Conservation (phyloP, 371 early-diverging fungal species). For the Mucor plumbeus region DNA sequence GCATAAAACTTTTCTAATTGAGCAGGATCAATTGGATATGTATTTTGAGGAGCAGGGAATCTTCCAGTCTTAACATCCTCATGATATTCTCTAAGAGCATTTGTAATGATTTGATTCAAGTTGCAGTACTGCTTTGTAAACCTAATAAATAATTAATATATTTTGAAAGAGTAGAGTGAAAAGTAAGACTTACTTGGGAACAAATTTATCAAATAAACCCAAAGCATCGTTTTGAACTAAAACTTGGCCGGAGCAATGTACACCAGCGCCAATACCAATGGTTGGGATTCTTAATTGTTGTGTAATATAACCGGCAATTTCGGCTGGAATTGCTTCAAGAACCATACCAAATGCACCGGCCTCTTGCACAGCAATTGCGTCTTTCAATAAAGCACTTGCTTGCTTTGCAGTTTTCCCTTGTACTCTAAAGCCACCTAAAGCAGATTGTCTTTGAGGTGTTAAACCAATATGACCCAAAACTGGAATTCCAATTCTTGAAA, state of each 20-base stretch:
- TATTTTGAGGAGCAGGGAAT: constrained; percentile 84
- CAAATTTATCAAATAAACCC: constrained; percentile 84
- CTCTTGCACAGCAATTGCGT: constrained; percentile 87
- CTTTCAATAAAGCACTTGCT: constrained; percentile 77
- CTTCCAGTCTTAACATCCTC: constrained; percentile 75
- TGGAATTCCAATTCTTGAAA: constrained; percentile 87
- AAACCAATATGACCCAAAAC: constrained; percentile 94
- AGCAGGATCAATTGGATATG: constrained; percentile 71
- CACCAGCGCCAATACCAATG: constrained; percentile 97
- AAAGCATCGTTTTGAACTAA: constrained; percentile 90
- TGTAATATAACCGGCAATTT: constrained; percentile 87
- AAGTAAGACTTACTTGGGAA: constrained; percentile 63
- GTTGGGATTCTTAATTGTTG: constrained; percentile 81
- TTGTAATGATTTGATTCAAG: constrained; percentile 71
- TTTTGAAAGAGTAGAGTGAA: background rate
- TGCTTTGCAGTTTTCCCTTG: constrained; percentile 88
- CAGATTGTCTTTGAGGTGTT: constrained; percentile 90
- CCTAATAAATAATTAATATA: constrained; percentile 39
- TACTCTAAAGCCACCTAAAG: constrained; percentile 90
- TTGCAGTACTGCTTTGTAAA: constrained; percentile 91
- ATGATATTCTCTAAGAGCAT: constrained; percentile 74
- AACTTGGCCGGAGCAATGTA: constrained; percentile 90
- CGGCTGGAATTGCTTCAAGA: constrained; percentile 91
- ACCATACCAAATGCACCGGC: constrained; percentile 94
- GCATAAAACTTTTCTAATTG: constrained; percentile 60